Evolutionary conservation across 257 asterid genomes (phyloP).

Genomic region (Primulina eburnea): DNA sequence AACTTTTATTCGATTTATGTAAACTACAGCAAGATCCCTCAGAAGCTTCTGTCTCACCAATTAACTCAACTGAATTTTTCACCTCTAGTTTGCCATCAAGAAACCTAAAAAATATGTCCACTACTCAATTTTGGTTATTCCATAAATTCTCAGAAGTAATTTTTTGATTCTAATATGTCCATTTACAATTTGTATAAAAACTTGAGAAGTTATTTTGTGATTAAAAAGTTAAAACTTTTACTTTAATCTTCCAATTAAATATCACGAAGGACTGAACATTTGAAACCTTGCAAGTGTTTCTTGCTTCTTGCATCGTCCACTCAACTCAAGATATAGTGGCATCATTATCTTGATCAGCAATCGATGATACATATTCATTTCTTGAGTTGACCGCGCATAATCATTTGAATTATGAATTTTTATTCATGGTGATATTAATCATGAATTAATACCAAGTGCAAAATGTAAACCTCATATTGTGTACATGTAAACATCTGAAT

Average conservation of each 20-base stretch:
- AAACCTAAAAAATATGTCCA: constrained; percentile 51
- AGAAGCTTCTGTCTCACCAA: constrained; percentile 38
- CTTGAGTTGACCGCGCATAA: constrained; percentile 16
- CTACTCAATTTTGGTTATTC: constrained; percentile 17
- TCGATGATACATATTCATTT: constrained; percentile 3
- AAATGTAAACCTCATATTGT: neutral
- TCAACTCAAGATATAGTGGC: neutral
- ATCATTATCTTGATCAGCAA: constrained; percentile 7
- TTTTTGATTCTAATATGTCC: too few species aligned
- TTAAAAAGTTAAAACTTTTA: too few species aligned
- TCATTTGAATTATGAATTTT: neutral
- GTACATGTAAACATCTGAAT: constrained; percentile 7
- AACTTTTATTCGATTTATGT: constrained; percentile 32
- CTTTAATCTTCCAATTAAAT: too few species aligned
- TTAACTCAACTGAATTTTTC: constrained; percentile 37
- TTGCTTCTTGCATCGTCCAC: too few species aligned
- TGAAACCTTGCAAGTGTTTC: too few species aligned
- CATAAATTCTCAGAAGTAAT: constrained; percentile 3
- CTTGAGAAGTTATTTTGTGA: too few species aligned
- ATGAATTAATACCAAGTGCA: constrained; percentile 7
- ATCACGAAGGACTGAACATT: too few species aligned
- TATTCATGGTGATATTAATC: constrained; percentile 7
- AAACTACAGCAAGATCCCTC: constrained; percentile 36
- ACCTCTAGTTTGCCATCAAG: constrained; percentile 60
- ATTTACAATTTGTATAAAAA: too few species aligned